A percentile compares a stretch with the other conserved stretches of the same genome.
Evolutionary conservation across 2,329 filamentous ascomycete species (phyloP).

Genomic region (Hypoxylon sp.): DNA sequence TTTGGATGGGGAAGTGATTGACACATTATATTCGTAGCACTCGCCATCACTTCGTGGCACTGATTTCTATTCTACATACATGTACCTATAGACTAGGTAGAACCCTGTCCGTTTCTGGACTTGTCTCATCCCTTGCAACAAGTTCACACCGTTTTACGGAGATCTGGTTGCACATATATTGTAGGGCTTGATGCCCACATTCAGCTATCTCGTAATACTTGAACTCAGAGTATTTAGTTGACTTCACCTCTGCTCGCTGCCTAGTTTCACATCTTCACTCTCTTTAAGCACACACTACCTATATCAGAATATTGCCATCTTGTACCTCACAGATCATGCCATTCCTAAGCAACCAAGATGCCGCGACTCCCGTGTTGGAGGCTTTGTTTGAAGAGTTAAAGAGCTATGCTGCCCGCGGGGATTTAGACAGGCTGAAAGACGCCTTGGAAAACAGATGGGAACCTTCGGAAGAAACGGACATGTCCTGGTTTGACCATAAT

Average conservation of each 20-base stretch:
- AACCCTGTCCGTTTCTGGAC: neutral
- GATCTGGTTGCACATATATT: neutral
- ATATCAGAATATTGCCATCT: neutral
- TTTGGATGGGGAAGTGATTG: neutral
- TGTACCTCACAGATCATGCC: neutral
- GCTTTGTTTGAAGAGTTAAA: neutral
- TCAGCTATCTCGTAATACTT: neutral
- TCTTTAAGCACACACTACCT: neutral
- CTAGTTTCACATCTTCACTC: neutral
- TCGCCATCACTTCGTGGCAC: neutral
- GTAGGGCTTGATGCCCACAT: neutral
- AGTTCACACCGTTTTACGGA: neutral
- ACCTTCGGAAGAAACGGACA: slow-evolving; percentile 1
- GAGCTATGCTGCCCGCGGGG: slow-evolving; percentile 1
- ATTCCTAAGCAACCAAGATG: neutral
- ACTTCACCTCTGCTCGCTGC: neutral
- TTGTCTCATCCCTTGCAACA: neutral
- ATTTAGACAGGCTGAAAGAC: neutral
- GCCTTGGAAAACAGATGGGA: slow-evolving; percentile 8
- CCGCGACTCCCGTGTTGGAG: neutral
- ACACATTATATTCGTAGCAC: neutral
- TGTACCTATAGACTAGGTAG: slow-evolving; percentile 2
- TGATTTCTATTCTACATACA: neutral
- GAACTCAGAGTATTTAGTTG: neutral
- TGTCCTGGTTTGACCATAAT: slow-evolving; percentile 8